Evolutionary conservation across 352 stramenopile genomes (phyloP).

Genomic region (Plasmopara halstedii): DNA sequence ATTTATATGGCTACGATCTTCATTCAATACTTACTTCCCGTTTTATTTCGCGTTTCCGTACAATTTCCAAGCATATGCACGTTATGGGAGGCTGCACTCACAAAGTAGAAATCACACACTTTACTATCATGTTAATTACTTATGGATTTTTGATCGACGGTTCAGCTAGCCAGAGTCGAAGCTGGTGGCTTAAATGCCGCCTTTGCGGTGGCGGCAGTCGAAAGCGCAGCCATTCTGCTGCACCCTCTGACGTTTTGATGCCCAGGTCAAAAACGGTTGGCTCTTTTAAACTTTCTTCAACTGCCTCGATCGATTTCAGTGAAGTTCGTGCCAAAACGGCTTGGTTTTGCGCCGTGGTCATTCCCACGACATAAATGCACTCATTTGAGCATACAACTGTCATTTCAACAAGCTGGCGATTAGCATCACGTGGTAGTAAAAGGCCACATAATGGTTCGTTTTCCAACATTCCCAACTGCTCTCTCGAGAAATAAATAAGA

Average conservation of each 20-base stretch:
- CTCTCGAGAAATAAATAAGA: conserved; percentile 22
- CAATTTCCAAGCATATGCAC: background rate
- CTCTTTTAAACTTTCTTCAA: conserved; percentile 66
- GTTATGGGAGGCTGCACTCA: background rate
- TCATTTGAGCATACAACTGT: conserved; percentile 41
- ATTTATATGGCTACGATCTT: background rate
- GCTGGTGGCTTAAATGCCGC: conserved; percentile 48
- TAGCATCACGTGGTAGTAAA: conserved; percentile 26
- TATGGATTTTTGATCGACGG: conserved; percentile 10
- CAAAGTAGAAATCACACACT: background rate
- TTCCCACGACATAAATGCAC: conserved; percentile 52
- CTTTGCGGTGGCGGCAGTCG: conserved; percentile 44
- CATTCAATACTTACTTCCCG: background rate
- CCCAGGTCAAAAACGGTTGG: conserved; percentile 57
- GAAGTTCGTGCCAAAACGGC: conserved; percentile 36
- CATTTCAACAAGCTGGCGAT: conserved; percentile 24
- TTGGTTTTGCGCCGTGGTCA: conserved; percentile 28
- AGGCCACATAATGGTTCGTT: conserved; percentile 25
- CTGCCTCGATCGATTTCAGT: conserved; percentile 41
- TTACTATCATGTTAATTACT: background rate
- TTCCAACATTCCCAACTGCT: conserved; percentile 13
- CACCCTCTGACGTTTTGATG: conserved; percentile 21
- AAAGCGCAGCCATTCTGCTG: conserved; percentile 57
- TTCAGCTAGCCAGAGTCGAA: conserved; percentile 46
- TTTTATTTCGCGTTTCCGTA: conserved; percentile 1